Evolutionary conservation across 768 basidiomycete species (phyloP).

Genomic region (Leccinellum albellum): DNA sequence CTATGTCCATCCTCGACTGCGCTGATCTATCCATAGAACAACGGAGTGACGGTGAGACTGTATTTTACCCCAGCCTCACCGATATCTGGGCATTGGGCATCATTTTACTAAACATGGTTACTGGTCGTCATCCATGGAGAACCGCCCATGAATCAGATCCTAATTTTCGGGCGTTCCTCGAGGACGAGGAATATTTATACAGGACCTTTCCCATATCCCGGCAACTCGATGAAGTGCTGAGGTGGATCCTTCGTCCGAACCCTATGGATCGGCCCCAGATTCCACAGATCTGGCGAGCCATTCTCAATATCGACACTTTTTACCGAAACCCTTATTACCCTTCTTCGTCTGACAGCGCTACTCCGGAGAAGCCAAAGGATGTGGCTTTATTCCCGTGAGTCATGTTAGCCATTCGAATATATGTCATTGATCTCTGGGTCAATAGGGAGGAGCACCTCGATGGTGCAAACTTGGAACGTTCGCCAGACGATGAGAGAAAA

Average conservation of each 20-base stretch:
- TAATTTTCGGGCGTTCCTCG: conserved; percentile 12
- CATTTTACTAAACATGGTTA: conserved; percentile 80
- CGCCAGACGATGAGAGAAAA: not conserved
- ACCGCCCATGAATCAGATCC: conserved; percentile 6
- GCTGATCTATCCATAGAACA: conserved; percentile 36
- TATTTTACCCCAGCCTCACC: conserved; percentile 29
- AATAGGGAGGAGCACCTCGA: not conserved
- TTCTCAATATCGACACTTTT: conserved; percentile 15
- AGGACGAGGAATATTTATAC: conserved; percentile 16
- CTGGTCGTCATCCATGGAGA: conserved; percentile 37
- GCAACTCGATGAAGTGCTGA: conserved; percentile 10
- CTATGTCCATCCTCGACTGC: not conserved
- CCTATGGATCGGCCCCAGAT: conserved; percentile 16
- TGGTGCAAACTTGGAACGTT: not conserved
- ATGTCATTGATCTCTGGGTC: not conserved
- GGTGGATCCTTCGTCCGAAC: conserved; percentile 14
- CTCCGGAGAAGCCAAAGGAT: not conserved
- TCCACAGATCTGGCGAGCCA: conserved; percentile 14
- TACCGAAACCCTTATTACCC: conserved; percentile 3
- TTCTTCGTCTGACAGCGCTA: not conserved
- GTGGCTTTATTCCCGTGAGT: not conserved
- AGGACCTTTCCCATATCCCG: conserved; percentile 14
- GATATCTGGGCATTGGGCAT: conserved; percentile 77
- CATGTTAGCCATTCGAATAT: no score
- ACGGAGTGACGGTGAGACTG: conserved; percentile 46